Percentiles rank a stretch among this genome's conserved stretches.
Evolutionary conservation across 73 alveolate species (phyloP).

Genomic region (Durusdinium trenchii): DNA sequence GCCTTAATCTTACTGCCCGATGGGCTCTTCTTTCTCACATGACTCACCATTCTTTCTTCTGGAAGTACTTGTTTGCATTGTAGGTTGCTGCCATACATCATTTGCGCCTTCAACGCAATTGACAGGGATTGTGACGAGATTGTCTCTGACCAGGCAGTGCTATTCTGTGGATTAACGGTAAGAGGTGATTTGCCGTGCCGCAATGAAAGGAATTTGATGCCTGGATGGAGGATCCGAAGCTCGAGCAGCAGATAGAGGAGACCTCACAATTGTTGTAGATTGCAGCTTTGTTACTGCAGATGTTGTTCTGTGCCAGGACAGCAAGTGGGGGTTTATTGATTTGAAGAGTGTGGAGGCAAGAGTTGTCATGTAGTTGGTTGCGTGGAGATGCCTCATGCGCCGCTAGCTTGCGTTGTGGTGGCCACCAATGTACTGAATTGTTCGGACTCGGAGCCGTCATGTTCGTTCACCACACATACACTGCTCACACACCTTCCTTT

Average conservation of each 20-base stretch:
- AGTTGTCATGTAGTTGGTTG: too few species aligned
- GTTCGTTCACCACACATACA: too few species aligned
- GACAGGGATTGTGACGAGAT: conserved; percentile 79
- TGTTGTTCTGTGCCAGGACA: conserved; percentile 24
- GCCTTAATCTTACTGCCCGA: not conserved
- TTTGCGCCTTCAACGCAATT: conserved; percentile 86
- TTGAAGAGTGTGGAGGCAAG: conserved; percentile 80
- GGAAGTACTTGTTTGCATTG: not conserved
- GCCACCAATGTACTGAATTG: too few species aligned
- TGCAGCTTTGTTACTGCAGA: not conserved
- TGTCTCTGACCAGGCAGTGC: conserved; percentile 61
- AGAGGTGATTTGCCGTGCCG: not conserved
- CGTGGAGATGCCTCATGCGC: too few species aligned
- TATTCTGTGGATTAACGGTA: not conserved
- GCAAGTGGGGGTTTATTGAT: conserved; percentile 66
- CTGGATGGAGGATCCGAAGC: conserved; percentile 70
- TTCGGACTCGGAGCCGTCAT: too few species aligned
- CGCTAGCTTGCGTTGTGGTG: too few species aligned
- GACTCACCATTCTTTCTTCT: not conserved
- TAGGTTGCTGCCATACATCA: conserved; percentile 72
- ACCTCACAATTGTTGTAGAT: not conserved
- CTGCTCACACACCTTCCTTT: too few species aligned
- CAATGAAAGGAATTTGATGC: conserved; percentile 56
- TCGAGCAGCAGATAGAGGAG: conserved; percentile 73
- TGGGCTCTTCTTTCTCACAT: not conserved